phyloP scores from a whole-genome alignment of 257 asterid species.

The Avicennia marina region DNA sequence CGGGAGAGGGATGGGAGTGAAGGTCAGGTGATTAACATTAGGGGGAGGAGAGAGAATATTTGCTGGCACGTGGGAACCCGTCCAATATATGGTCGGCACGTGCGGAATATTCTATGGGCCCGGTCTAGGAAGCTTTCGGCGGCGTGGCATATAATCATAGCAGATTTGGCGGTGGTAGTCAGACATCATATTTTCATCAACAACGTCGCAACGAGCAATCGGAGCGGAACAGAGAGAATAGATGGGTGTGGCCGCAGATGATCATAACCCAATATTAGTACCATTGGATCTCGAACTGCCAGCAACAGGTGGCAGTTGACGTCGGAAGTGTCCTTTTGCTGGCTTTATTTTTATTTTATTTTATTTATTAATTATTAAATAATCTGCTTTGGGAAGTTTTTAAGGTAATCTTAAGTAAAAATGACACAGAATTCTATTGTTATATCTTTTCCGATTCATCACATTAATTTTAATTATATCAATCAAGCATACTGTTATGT shows the following conservation, averaged over 20 bases:
- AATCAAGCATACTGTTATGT: no score
- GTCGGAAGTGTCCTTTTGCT: background rate
- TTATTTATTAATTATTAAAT: no score
- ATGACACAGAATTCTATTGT: no score
- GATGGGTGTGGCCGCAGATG: background rate
- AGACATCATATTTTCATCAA: no score
- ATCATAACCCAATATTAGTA: background rate
- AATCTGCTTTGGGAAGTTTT: no score
- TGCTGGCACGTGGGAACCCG: constrained; percentile 47
- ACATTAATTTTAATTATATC: no score
- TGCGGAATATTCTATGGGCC: constrained; percentile 32
- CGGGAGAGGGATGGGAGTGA: constrained; percentile 30
- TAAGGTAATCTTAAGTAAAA: no score
- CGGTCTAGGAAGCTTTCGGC: constrained; percentile 33
- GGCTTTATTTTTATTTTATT: no score
- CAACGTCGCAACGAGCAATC: no score
- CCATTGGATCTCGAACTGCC: background rate
- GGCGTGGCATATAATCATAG: constrained; percentile 15
- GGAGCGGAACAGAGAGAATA: background rate
- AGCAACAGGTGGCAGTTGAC: background rate
- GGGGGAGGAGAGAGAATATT: constrained; percentile 3
- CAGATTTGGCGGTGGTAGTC: constrained; percentile 6
- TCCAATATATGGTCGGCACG: constrained; percentile 30
- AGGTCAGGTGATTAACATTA: constrained; percentile 23
- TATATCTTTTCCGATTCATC: no score